A percentile compares a stretch with the other conserved stretches of the same genome.
phyloP scores from a whole-genome alignment of 305 asterid genomes.

The Fraxinus baroniana region DNA sequence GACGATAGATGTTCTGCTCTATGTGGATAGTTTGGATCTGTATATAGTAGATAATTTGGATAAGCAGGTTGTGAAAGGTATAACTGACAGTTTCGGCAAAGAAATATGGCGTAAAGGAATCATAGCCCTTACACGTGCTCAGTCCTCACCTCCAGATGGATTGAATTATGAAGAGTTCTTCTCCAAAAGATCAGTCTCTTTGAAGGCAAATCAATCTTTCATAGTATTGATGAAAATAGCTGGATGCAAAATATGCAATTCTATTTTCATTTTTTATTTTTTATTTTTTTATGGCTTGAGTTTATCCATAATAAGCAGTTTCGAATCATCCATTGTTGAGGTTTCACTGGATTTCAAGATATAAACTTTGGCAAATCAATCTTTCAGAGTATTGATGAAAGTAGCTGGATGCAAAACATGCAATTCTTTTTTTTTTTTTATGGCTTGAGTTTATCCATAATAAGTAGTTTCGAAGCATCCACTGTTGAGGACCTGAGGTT shows the following conservation, averaged over 20 bases:
- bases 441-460: no score
- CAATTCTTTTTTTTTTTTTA: no score
- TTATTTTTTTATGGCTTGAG: background rate
- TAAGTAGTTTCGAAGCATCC: no score
- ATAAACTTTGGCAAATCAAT: background rate
- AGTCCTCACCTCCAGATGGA: slow-evolving; percentile 94
- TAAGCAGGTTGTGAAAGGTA: slow-evolving; percentile 79
- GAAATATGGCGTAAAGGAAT: slow-evolving; percentile 77
- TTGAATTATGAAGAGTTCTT: slow-evolving; percentile 78
- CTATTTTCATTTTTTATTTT: no score
- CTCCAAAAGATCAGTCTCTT: slow-evolving; percentile 67
- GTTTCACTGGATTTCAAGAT: background rate
- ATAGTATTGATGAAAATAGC: background rate
- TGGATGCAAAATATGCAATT: background rate
- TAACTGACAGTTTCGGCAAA: slow-evolving; percentile 78
- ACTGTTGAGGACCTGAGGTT: no score
- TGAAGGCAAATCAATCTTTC: background rate
- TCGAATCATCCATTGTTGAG: background rate
- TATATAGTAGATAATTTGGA: slow-evolving; percentile 61
- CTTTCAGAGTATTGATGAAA: no score
- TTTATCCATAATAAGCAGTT: background rate
- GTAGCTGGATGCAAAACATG: no score
- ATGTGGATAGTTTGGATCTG: no score
- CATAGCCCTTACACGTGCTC: slow-evolving; percentile 89
- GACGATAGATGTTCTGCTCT: no score